phyloP scores from a whole-genome alignment of 2,329 filamentous ascomycete species.

The Hysterium pulicare region DNA sequence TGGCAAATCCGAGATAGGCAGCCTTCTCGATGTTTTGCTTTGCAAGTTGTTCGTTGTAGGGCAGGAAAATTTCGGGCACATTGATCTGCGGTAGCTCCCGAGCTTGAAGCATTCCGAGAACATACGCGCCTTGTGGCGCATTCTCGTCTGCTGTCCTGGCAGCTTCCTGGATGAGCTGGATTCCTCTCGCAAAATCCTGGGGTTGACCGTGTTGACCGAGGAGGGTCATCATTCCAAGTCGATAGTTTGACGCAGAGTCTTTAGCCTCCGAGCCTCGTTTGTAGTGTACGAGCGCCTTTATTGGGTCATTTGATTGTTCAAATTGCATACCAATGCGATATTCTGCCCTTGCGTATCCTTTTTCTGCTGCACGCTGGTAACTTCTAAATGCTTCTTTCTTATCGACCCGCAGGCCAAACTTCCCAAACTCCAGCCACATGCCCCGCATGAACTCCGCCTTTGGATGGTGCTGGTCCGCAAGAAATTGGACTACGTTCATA shows the following conservation, averaged over 20 bases:
- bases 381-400: conserved; percentile 90
- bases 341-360: conserved; percentile 82
- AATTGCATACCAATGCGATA: conserved; percentile 99
- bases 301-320: conserved; percentile 88
- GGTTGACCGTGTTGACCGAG: conserved; percentile 88
- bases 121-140: conserved; percentile 90
- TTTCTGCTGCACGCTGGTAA: conserved; percentile 81
- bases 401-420: conserved; percentile 85
- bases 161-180: conserved; percentile 79
- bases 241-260: conserved; percentile 83
- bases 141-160: conserved; percentile 92
- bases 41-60: conserved; percentile 68
- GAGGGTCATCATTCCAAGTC: conserved; percentile 95
- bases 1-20: conserved; percentile 91
- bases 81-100: conserved; percentile 87
- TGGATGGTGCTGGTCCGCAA: conserved; percentile 87
- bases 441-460: conserved; percentile 91
- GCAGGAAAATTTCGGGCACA: conserved; percentile 69
- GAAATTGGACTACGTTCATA: conserved; percentile 84
- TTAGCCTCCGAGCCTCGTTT: conserved; percentile 72
- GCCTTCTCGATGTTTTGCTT: conserved; percentile 93
- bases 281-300: conserved; percentile 90
- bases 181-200: conserved; percentile 73
- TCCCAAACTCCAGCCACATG: conserved; percentile 98
- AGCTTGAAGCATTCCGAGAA: conserved; percentile 91